Base-by-base conservation (phyloP, 163 green algal genomes). In the Scenedesmus sp. region DNA sequence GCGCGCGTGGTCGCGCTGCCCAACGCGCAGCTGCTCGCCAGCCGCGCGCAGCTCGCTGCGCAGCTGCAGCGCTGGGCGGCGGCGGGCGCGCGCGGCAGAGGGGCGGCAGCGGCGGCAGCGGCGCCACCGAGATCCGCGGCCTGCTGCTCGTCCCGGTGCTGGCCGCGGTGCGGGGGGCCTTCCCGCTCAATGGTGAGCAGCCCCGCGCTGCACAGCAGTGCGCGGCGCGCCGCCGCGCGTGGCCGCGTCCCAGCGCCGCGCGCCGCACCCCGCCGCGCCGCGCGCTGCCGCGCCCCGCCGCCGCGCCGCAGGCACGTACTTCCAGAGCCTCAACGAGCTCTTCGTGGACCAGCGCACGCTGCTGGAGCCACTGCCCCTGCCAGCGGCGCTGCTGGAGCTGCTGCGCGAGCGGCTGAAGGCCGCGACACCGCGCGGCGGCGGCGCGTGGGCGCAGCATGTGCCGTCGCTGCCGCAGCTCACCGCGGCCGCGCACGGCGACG, bases 121-220 rank as follows among this genome's bases (percentile, higher is more conserved):
- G 10, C 20, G 17, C 50, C 17, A 15, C 3, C 7, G 51, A 42
- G 50, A 22, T 76, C 33, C 45, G 69, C 3, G 69, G 69, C 0
- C 10, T 85, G 39, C 58, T 89, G 77, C 78, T 86, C 36, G 42
- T 81, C 44, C 82, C 85, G 20, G 63, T 74, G 20, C 29, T 65
- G 24, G 67, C 39, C 24, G 82, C 82, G 24, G 51, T 90, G 53
- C 58, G 82, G 1, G 81, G 83, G 7, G 84, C 42, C n/a, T 93
- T 93, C 66, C 89, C 89, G 0, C 76, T 93, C 13, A 92, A 93
- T 58, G 89, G n/a, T n/a, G n/a, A n/a, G n/a, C n/a, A n/a, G n/a
- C n/a, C n/a, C n/a, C n/a, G n/a, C n/a, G n/a, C n/a, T n/a, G n/a
- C n/a, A n/a, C n/a, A n/a, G n/a, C n/a, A n/a, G n/a, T n/a, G n/a